Base-by-base conservation (phyloP, 1,284 basidiomycete species). In the Erythrobasidium hasegawianum region DNA sequence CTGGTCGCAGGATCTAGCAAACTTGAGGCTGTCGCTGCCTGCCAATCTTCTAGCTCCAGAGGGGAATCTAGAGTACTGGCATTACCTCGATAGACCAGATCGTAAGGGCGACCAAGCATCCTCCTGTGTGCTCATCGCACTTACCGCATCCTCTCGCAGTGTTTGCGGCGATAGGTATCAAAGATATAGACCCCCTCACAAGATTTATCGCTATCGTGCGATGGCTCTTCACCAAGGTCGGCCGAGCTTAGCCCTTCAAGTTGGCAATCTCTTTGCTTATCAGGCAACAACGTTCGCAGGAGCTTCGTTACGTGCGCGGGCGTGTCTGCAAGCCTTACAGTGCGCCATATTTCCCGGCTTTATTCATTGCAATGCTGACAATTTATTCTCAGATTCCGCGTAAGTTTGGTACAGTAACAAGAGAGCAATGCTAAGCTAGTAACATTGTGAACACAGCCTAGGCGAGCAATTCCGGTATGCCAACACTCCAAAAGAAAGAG, bases 1-100 rank as follows among this genome's bases (percentile, higher is more conserved):
- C 33, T 33, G 22, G 5, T 18, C n/a, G 40, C 62, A 65, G 58
- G 68, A 69, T 53, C 52, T 69, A 24, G 68, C 68, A 14, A 54
- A 65, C 27, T 22, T 69, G 57, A 49, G 68, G 22, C 40, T 69
- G 24, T 59, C 56, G 11, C 56, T 68, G 10, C 67, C 68, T 39
- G 68, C 68, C 2, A 62, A 59, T n/a, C 29, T 66, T 14, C 53
- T 72, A 43, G 91, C 95, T 75, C 92, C 92, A 3, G 84, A 93
- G 73, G 91, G 91, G 2, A 96, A 95, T 78, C 83, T 97, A 60
- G 93, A 96, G 79, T 94, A 92, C 79, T 95, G 89, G 89, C 88
- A 92, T 72, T 97, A 95, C 74, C 83, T 94, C 57, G 93, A 96
- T 78, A 83, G 93, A 69, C 90, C 90, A 10, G 93, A 96, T 29